These are phyloP conservation scores for Ogataea ganodermae DNA, from an alignment of 805 yeast genomes.

Conservation along the genomic window DNA sequence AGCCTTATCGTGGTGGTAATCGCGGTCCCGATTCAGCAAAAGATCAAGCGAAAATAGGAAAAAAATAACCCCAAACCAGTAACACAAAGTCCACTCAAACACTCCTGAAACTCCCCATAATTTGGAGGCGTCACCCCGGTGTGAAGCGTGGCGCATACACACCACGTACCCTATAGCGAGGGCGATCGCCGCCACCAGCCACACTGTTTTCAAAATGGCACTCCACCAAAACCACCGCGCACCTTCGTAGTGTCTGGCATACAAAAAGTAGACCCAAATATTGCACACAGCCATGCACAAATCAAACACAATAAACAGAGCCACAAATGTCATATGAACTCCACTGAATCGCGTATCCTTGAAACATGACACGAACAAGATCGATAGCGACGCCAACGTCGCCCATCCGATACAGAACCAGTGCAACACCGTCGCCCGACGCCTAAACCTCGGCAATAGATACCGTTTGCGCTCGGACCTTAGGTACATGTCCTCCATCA, in stretches of 20 bases:
- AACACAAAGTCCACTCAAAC: constrained; percentile 87
- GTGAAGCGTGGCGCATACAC: constrained; percentile 22
- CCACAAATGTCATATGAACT: constrained; percentile 70
- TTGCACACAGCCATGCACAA: constrained; percentile 54
- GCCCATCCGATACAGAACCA: constrained; percentile 26
- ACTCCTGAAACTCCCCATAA: constrained; percentile 55
- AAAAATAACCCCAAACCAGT: constrained; percentile 75
- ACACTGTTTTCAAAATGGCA: constrained; percentile 54
- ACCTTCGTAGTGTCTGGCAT: constrained; percentile 26
- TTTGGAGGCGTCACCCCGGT: constrained; percentile 31
- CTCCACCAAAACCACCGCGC: constrained; percentile 41
- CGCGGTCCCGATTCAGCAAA: constrained; percentile 22
- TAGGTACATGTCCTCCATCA: constrained; percentile 62
- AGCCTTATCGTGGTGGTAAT: constrained; percentile 5
- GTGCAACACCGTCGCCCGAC: constrained; percentile 25
- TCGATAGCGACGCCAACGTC: constrained; percentile 58
- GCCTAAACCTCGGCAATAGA: constrained; percentile 49
- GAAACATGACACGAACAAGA: constrained; percentile 72
- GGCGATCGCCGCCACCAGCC: constrained; percentile 66
- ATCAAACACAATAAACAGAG: constrained; percentile 66
- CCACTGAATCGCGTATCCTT: constrained; percentile 57
- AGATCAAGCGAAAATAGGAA: constrained; percentile 69
- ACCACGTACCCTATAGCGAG: constrained; percentile 72
- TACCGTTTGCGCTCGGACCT: constrained; percentile 51
- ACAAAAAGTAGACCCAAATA: constrained; percentile 44